These are phyloP conservation scores for Anacardium occidentale DNA, from an alignment of 345 rosid genomes.

Conservation along the genomic window DNA sequence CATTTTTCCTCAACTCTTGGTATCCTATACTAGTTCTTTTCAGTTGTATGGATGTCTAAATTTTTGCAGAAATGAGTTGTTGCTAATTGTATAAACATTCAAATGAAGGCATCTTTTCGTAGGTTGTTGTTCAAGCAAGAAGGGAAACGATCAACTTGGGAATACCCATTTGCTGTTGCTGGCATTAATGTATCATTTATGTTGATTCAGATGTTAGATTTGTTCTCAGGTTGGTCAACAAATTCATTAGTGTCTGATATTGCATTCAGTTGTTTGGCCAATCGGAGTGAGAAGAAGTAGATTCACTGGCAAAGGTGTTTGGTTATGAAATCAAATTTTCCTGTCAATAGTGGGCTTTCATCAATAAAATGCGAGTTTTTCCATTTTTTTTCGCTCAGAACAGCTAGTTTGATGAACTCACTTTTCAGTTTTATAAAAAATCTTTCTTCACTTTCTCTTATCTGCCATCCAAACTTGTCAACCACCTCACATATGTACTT, in stretches of 20 bases:
- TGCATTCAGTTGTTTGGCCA: neutral
- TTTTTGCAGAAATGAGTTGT: constrained; percentile 17
- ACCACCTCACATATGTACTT: neutral
- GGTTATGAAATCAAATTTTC: neutral
- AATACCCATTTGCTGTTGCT: constrained; percentile 97
- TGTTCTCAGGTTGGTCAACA: constrained; percentile 51
- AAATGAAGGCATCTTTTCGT: constrained; percentile 90
- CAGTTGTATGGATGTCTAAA: constrained; percentile 5
- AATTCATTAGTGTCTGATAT: constrained; percentile 12
- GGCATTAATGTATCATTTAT: constrained; percentile 91
- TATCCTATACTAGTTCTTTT: neutral
- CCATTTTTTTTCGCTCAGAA: neutral
- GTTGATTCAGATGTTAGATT: constrained; percentile 94
- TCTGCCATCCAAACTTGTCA: neutral
- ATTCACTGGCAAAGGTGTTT: neutral
- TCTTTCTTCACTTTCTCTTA: neutral
- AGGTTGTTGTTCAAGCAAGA: constrained; percentile 88
- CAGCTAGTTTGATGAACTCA: neutral
- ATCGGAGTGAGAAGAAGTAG: neutral
- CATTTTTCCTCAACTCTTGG: neutral
- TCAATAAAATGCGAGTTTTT: neutral
- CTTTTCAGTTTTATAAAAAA: neutral
- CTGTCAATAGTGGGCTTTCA: neutral
- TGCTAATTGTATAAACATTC: constrained; percentile 49
- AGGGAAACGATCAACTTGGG: constrained; percentile 87